phyloP scores from a whole-genome alignment of 192 early-diverging fungal species.

The Allomyces arbusculus region DNA sequence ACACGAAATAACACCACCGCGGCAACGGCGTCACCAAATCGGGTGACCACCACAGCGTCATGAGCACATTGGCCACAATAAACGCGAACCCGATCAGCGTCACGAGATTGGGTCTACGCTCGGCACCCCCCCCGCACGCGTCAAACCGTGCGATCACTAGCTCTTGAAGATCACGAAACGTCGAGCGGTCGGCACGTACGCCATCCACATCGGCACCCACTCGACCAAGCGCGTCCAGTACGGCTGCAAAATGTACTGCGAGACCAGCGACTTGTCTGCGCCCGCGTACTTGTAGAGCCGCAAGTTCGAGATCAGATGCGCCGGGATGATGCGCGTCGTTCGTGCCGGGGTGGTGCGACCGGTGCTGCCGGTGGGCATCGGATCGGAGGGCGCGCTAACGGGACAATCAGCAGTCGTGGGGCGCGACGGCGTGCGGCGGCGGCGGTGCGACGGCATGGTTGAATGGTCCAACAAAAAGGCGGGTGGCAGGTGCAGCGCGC shows the following conservation, averaged over 20 bases:
- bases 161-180: not conserved
- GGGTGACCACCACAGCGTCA: conserved; percentile 50
- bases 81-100: conserved; percentile 68
- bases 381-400: too few relatives aligned
- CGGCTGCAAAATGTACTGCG: conserved; percentile 51
- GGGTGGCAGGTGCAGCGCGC: too few relatives aligned
- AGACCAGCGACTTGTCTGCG: conserved; percentile 58
- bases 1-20: conserved; percentile 62
- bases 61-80: conserved; percentile 48
- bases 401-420: too few relatives aligned
- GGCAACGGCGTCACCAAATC: conserved; percentile 49
- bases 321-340: conserved; percentile 29
- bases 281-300: conserved; percentile 70
- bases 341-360: not conserved
- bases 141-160: too few relatives aligned
- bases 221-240: conserved; percentile 75
- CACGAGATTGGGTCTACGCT: conserved; percentile 60
- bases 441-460: too few relatives aligned
- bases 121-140: too few relatives aligned
- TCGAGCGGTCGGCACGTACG: conserved; percentile 22
- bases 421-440: too few relatives aligned
- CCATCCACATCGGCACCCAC: conserved; percentile 70
- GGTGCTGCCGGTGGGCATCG: too few relatives aligned
- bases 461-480: too few relatives aligned
- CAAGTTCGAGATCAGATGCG: conserved; percentile 43